A percentile compares a stretch with the other conserved stretches of the same genome.
Conservation (phyloP, 1,284 basidiomycete genomes). For the Vanrija humicola region DNA sequence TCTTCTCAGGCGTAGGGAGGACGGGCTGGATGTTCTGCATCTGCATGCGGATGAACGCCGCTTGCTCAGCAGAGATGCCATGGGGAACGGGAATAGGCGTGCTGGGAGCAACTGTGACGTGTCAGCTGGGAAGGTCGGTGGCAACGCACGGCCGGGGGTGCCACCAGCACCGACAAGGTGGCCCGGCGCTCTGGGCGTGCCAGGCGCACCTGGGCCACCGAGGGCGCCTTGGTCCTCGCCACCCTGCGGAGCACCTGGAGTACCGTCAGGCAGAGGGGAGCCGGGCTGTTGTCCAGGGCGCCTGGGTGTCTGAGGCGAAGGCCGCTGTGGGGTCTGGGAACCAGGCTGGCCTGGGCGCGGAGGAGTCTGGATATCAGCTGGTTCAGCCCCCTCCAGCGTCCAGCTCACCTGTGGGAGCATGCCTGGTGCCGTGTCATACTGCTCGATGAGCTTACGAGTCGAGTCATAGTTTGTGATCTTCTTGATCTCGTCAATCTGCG, state of each 20-base stretch:
- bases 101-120: background rate
- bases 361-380: background rate
- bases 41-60: slow-evolving; percentile 40
- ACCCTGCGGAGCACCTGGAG: background rate
- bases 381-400: background rate
- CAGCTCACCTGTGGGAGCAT: slow-evolving; percentile 16
- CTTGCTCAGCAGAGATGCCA: slow-evolving; percentile 42
- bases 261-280: slow-evolving; percentile 1
- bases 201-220: background rate
- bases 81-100: slow-evolving; percentile 31
- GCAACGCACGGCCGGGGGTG: slow-evolving; percentile 32
- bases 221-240: background rate
- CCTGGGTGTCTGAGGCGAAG: background rate
- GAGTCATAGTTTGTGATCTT: slow-evolving; percentile 94
- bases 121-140: background rate
- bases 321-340: background rate
- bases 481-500: slow-evolving; percentile 93
- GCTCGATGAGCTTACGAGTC: slow-evolving; percentile 82
- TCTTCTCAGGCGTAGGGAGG: slow-evolving; percentile 62
- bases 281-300: background rate
- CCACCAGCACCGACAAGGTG: slow-evolving; percentile 38
- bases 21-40: slow-evolving; percentile 44
- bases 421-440: slow-evolving; percentile 66
- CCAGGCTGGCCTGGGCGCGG: background rate
- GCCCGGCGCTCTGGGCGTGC: slow-evolving; percentile 41